phyloP scores from a whole-genome alignment of 140 eudicot genomes.

The Cichorium intybus region DNA sequence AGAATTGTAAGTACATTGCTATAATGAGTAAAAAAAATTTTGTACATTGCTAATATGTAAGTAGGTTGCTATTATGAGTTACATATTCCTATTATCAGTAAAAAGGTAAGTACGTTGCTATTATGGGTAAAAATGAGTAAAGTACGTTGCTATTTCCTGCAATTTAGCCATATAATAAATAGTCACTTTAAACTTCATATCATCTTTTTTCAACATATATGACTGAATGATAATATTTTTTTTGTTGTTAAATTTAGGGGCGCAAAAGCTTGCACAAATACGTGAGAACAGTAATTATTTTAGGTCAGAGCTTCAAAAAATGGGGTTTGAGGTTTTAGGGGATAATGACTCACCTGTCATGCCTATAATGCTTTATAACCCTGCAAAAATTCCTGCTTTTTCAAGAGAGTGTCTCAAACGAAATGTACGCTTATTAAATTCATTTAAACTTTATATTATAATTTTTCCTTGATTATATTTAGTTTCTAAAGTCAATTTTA shows the following conservation, averaged over 20 bases:
- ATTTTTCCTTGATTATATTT: too few relatives aligned
- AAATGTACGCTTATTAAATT: slow-evolving; percentile 44
- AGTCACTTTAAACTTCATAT: too few relatives aligned
- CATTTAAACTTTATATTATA: neutral
- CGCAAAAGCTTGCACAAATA: slow-evolving; percentile 64
- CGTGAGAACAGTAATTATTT: slow-evolving; percentile 80
- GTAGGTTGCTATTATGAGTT: too few relatives aligned
- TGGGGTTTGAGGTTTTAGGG: slow-evolving; percentile 84
- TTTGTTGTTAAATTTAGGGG: slow-evolving; percentile 39
- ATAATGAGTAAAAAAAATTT: too few relatives aligned
- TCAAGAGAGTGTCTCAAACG: slow-evolving; percentile 72
- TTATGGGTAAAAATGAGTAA: too few relatives aligned
- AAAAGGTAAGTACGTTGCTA: too few relatives aligned
- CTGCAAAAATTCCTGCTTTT: slow-evolving; percentile 80
- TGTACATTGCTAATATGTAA: too few relatives aligned
- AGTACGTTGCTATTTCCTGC: too few relatives aligned
- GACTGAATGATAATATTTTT: neutral
- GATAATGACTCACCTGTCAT: slow-evolving; percentile 81
- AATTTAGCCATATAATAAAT: too few relatives aligned
- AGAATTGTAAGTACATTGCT: too few relatives aligned
- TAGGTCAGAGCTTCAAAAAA: slow-evolving; percentile 70
- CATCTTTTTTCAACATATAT: neutral
- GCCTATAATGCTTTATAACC: slow-evolving; percentile 83
- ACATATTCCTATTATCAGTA: too few relatives aligned
- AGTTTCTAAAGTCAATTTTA: neutral